Evolutionary conservation across 2,329 filamentous ascomycete species (phyloP), one percentile per base, ranked within the genome.

Genomic region (Colletotrichum sp.): DNA sequence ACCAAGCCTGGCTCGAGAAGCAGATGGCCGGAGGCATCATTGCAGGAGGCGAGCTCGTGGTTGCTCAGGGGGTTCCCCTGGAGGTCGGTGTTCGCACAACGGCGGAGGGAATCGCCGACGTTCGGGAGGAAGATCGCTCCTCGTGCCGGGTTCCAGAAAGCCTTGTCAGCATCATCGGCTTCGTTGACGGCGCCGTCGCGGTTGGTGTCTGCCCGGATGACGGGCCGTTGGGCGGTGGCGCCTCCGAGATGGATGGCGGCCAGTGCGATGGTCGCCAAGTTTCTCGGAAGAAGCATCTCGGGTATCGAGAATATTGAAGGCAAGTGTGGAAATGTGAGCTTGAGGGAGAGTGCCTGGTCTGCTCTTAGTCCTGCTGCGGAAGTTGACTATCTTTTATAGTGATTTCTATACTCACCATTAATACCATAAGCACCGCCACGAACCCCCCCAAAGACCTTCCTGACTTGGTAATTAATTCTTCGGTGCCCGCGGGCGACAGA

Each of bases 81-180:
- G 25, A 32, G 75, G 58, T 75, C 77, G 25, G 39, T 34, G 9
- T 70, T 73, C 1, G 81, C 80, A 76, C 84, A 85, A 8, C 83
- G 82, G 7, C 73, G 56, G 62, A 79, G 61, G 4, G 80, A 81
- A 71, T 86, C 84, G 12, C 80, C 83, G 22, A 85, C 83, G 70
- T 84, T 84, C n/a, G 84, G 79, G 2, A 86, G 79, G 66, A 86
- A 83, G 28, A 85, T 78, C n/a, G 84, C 83, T 8, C 83, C 83
- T 2, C 68, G 71, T 0, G 62, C 28, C 1, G 70, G 7, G 0
- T 80, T 80, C 82, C 81, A 83, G 0, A 39, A 48, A 0, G 70
- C 39, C 74, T 84, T 85, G 5, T 73, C 76, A 0, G n/a, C 13
- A 0, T 76, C 22, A 48, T 85, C 82, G 1, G 76, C 71, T 25